Conservation (phyloP, 2,329 filamentous ascomycete species). For the Microsporum audouinii region DNA sequence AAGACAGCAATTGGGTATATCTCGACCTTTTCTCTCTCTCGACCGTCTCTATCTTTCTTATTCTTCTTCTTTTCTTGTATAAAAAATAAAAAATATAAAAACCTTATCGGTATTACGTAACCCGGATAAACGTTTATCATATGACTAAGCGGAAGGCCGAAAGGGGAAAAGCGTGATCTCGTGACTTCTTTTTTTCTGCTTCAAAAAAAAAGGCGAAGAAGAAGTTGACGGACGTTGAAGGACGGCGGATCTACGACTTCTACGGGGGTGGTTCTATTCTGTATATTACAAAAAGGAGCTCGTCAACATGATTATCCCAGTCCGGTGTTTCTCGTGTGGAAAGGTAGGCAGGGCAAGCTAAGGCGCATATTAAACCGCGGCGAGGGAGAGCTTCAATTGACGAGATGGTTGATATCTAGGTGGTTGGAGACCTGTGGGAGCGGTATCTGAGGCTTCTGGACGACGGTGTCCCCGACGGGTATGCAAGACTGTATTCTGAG, state of each 20-base stretch:
- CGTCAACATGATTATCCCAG: conserved; percentile 79
- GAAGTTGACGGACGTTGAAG: neutral
- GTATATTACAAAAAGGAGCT: neutral
- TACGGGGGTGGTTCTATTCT: neutral
- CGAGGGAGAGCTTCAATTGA: conserved; percentile 9
- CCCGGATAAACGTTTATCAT: neutral
- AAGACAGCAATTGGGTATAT: neutral
- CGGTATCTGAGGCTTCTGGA: conserved; percentile 83
- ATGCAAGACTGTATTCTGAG: conserved; percentile 14
- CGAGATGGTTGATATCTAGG: conserved; percentile 43
- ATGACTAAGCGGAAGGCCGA: neutral
- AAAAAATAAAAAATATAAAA: neutral
- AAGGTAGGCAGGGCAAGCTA: conserved; percentile 53
- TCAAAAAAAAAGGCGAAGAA: neutral
- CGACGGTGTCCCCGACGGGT: conserved; percentile 64
- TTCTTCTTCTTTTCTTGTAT: neutral
- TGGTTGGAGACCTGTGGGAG: conserved; percentile 95
- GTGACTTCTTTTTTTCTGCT: neutral
- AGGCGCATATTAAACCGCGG: neutral
- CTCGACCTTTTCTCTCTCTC: neutral
- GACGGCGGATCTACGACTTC: neutral
- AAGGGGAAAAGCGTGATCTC: neutral
- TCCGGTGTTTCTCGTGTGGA: conserved; percentile 97
- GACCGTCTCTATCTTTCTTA: neutral
- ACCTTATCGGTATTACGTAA: neutral